Evolutionary conservation across 352 stramenopile genomes (phyloP), one percentile per base, ranked within the genome.

Genomic region (Phytophthora sp.): DNA sequence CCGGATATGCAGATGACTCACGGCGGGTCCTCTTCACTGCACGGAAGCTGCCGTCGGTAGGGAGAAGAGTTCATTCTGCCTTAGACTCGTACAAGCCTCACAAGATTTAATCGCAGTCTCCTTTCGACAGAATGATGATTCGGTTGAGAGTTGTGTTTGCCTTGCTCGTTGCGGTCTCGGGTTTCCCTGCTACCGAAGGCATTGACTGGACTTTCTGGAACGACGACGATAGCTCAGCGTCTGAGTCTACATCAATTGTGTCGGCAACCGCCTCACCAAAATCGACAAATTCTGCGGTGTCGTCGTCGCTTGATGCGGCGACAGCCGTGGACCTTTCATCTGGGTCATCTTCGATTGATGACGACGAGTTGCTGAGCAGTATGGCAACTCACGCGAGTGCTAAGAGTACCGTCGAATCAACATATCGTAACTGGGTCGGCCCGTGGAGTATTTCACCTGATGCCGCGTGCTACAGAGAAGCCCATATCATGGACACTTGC

Each of bases 351-450:
- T 61, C 58, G 4, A 13, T 46, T 1, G 10, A 50, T n/a, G 60
- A 4, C 8, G 17, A 17, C 0, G 21, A 24, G 7, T 28, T 39
- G 7, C 27, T 15, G 4, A 20, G 8, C 37, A 54, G 26, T 20
- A 32, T 45, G n/a, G 58, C 50, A 2, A 73, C 45, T 1, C 38
- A 57, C 18, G 57, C 53, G 20, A 65, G 52, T 4, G 64, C 64
- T 5, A 65, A n/a, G 21, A 69, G 65, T 42, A 62, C 59, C 7
- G 45, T 73, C 5, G 24, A 21, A 51, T 73, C 65, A 7, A 69
- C 52, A 11, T 65, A 66, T 32, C 58, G 58, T 9, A 75, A 77
- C 54, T 82, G 77, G 77, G 69, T 87, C 10, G 74, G 74, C n/a
- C 48, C 58, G 11, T 76, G 55, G 69, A 76, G 5, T 42, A 60